Conservation (phyloP, 495 filamentous ascomycete species). For the Penicillium chermesinum region DNA sequence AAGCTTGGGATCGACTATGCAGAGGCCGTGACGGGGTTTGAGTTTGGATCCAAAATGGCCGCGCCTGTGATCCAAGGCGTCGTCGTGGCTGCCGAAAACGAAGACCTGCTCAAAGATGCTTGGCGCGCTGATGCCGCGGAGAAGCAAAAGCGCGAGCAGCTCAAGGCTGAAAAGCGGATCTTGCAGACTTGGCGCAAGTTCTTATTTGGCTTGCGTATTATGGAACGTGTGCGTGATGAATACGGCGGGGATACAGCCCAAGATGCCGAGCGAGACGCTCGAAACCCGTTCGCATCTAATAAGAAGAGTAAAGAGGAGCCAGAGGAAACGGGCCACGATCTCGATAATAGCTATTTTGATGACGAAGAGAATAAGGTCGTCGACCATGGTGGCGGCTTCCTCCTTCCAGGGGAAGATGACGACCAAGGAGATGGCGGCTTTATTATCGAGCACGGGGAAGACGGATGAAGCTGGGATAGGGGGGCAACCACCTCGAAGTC, state of each 20-base stretch:
- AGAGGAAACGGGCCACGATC: not conserved
- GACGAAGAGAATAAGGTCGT: conserved; percentile 12
- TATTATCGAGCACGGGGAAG: conserved; percentile 26
- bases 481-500: no score
- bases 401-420: conserved; percentile 30
- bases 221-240: conserved; percentile 70
- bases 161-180: conserved; percentile 70
- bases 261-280: conserved; percentile 26
- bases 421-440: conserved; percentile 23
- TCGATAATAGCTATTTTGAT: conserved; percentile 7
- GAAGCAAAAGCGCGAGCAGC: conserved; percentile 69
- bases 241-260: conserved; percentile 58
- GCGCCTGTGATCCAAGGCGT: conserved; percentile 89
- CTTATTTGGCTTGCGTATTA: conserved; percentile 75
- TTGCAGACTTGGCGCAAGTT: conserved; percentile 82
- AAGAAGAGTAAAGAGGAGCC: conserved; percentile 3
- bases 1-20: conserved; percentile 83
- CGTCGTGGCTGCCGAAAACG: conserved; percentile 76
- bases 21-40: conserved; percentile 93
- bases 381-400: conserved; percentile 35
- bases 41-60: conserved; percentile 89
- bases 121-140: conserved; percentile 80
- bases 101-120: conserved; percentile 69
- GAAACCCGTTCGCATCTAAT: conserved; percentile 36
- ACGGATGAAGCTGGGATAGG: not conserved